Percentiles rank a stretch among this genome's conserved stretches.
These are phyloP conservation scores for Trypanosoma conorhini DNA, from an alignment of 208 protist species.

Conservation along the genomic window DNA sequence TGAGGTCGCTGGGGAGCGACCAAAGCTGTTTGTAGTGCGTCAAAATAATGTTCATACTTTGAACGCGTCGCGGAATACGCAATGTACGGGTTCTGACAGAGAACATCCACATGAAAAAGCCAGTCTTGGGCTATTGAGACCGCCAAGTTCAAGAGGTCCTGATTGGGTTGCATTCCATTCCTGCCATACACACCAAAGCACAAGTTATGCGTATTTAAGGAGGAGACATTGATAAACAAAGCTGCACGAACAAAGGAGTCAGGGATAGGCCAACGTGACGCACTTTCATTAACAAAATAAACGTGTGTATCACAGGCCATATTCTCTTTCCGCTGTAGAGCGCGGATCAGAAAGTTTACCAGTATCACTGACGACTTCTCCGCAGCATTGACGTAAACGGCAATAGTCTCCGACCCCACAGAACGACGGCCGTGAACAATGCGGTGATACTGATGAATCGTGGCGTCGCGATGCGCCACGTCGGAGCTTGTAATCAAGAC, in stretches of 20 bases:
- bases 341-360: slow-evolving; percentile 46
- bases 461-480: slow-evolving; percentile 16
- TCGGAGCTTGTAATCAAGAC: slow-evolving; percentile 5
- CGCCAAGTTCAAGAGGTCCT: slow-evolving; percentile 56
- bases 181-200: slow-evolving; percentile 54
- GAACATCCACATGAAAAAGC: slow-evolving; percentile 23
- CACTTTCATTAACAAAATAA: slow-evolving; percentile 53
- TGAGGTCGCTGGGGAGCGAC: slow-evolving; percentile 41
- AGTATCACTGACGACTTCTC: slow-evolving; percentile 41
- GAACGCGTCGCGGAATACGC: slow-evolving; percentile 18
- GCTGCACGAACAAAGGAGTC: slow-evolving; percentile 48
- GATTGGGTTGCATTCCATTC: slow-evolving; percentile 71
- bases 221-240: slow-evolving; percentile 66
- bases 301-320: slow-evolving; percentile 63
- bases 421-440: slow-evolving; percentile 62
- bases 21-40: slow-evolving; percentile 32
- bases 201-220: slow-evolving; percentile 36
- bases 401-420: slow-evolving; percentile 60
- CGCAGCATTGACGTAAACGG: slow-evolving; percentile 61
- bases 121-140: slow-evolving; percentile 10
- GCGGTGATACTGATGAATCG: slow-evolving; percentile 26
- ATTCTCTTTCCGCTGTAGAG: slow-evolving; percentile 33
- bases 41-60: slow-evolving; percentile 32
- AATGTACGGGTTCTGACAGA: slow-evolving; percentile 45
- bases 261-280: slow-evolving; percentile 50